A percentile compares a stretch with the other conserved stretches of the same genome.
phyloP scores from a whole-genome alignment of 78 protist species.

The Bodo saltans region DNA sequence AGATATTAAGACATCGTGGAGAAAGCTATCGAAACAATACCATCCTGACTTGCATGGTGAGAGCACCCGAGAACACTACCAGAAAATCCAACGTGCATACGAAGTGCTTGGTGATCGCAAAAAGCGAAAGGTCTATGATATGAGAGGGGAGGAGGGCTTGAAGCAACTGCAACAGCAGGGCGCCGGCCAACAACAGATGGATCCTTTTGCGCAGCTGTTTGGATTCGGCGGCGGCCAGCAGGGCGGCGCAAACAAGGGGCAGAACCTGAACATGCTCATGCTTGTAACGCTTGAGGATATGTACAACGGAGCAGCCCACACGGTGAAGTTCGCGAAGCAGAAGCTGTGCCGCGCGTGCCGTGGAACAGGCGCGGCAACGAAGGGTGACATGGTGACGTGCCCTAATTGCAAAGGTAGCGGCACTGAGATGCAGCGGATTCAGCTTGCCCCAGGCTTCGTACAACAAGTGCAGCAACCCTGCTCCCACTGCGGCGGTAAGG shows the following conservation, averaged over 20 bases:
- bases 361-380: conserved; percentile 68
- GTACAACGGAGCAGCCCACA: conserved; percentile 32
- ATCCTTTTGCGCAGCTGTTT: conserved; percentile 6
- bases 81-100: neutral
- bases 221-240: conserved; percentile 7
- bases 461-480: neutral
- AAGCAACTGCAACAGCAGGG: conserved; percentile 47
- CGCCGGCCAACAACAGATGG: conserved; percentile 38
- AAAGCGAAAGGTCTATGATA: conserved; percentile 78
- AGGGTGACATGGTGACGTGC: conserved; percentile 53
- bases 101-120: conserved; percentile 66
- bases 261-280: conserved; percentile 43
- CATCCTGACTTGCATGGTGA: neutral
- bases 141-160: conserved; percentile 83
- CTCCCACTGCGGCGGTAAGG: neutral
- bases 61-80: neutral
- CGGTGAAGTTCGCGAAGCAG: conserved; percentile 41
- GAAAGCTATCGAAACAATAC: neutral
- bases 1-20: neutral
- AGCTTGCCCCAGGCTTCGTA: neutral
- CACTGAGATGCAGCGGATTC: neutral
- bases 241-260: conserved; percentile 42
- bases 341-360: conserved; percentile 60
- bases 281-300: conserved; percentile 67
- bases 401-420: conserved; percentile 46